Percentiles rank a stretch among this genome's conserved stretches.
Conservation (phyloP, 2,329 filamentous ascomycete genomes). For the Alternaria brassicicola region DNA sequence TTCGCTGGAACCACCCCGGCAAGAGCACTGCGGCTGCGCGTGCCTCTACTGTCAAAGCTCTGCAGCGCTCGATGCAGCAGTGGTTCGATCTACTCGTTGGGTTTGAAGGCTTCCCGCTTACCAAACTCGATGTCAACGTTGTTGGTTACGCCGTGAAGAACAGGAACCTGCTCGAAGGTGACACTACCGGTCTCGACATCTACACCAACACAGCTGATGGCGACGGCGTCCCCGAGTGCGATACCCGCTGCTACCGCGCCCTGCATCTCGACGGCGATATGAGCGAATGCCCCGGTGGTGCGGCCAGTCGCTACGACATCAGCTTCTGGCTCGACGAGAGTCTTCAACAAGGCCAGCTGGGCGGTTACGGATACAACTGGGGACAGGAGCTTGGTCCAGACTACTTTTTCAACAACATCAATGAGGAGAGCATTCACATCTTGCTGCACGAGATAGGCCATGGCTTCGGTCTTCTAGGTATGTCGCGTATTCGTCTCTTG, state of each 20-base stretch:
- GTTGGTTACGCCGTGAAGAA: conserved; percentile 54
- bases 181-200: conserved; percentile 46
- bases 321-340: conserved; percentile 56
- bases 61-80: conserved; percentile 48
- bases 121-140: conserved; percentile 49
- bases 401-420: conserved; percentile 51
- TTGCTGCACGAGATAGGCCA: conserved; percentile 55
- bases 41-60: conserved; percentile 43
- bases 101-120: conserved; percentile 54
- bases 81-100: conserved; percentile 55
- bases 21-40: conserved; percentile 50
- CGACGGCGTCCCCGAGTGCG: conserved; percentile 53
- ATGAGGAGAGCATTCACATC: conserved; percentile 51
- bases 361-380: conserved; percentile 56
- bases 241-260: conserved; percentile 51
- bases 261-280: conserved; percentile 54
- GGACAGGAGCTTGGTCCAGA: conserved; percentile 53
- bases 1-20: conserved; percentile 53
- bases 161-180: conserved; percentile 46
- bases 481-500: neutral
- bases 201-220: conserved; percentile 53
- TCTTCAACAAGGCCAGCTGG: conserved; percentile 41
- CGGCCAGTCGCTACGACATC: conserved; percentile 48
- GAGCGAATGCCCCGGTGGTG: conserved; percentile 49
- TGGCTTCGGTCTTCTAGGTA: conserved; percentile 47